Conservation (phyloP, 2,329 filamentous ascomycete species). For the Aspergillus carbonarius region DNA sequence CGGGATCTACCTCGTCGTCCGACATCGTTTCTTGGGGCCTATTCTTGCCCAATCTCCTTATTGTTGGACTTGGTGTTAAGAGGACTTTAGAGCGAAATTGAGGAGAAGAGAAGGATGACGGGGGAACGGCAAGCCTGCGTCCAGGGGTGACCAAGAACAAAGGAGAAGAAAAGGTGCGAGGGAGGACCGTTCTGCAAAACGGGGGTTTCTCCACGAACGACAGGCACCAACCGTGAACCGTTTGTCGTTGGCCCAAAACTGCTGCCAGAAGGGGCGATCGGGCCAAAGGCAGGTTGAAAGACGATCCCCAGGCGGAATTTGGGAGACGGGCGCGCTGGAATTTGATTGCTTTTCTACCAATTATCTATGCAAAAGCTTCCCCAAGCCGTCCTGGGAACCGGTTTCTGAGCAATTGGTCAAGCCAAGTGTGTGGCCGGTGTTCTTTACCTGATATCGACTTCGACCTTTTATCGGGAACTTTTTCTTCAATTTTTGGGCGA, state of each 20-base stretch:
- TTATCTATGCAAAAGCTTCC: background rate
- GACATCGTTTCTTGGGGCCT: slow-evolving; percentile 61
- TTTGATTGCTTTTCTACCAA: background rate
- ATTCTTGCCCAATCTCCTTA: background rate
- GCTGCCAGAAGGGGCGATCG: slow-evolving; percentile 3
- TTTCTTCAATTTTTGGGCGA: background rate
- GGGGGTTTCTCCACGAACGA: slow-evolving; percentile 8
- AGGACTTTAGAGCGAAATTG: background rate
- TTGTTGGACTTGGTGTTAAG: background rate
- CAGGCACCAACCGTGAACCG: slow-evolving; percentile 11
- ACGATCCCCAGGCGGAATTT: background rate
- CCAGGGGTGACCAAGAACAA: background rate
- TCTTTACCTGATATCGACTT: background rate
- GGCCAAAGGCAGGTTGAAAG: background rate
- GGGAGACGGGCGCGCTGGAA: background rate
- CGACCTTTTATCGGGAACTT: background rate
- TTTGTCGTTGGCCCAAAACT: slow-evolving; percentile 17
- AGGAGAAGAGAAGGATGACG: background rate
- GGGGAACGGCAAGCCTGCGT: background rate
- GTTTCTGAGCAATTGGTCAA: background rate
- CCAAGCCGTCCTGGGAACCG: background rate
- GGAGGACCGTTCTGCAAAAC: slow-evolving; percentile 1
- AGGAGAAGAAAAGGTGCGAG: background rate
- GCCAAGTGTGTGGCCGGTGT: background rate
- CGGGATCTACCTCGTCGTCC: slow-evolving; percentile 85